These are phyloP conservation scores for Gossypium gossypioides DNA, from an alignment of 441 rosid species.

Conservation along the genomic window DNA sequence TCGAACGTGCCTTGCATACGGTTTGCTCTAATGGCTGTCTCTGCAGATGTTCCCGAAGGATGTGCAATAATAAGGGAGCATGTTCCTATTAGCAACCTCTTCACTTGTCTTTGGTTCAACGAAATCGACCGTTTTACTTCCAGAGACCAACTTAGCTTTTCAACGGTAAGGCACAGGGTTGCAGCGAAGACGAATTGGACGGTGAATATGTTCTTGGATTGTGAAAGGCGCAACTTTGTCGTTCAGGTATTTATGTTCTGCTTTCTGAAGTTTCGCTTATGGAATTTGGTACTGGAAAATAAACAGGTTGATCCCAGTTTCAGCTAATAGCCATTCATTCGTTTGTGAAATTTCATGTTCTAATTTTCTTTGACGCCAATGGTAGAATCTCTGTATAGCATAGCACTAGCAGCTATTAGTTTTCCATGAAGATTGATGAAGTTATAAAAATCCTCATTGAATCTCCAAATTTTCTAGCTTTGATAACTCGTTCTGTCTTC, in stretches of 20 bases:
- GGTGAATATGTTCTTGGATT: slow-evolving; percentile 83
- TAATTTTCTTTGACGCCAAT: background rate
- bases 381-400: background rate
- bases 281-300: background rate
- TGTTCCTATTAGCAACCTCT: slow-evolving; percentile 82
- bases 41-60: slow-evolving; percentile 94
- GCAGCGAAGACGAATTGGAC: slow-evolving; percentile 68
- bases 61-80: slow-evolving; percentile 92
- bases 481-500: background rate
- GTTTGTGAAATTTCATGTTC: background rate
- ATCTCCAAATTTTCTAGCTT: background rate
- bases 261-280: background rate
- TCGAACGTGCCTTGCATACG: background rate
- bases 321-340: background rate
- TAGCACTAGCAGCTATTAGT: background rate
- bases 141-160: slow-evolving; percentile 87
- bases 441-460: background rate
- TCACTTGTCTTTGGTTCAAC: slow-evolving; percentile 88
- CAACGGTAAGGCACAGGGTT: slow-evolving; percentile 79
- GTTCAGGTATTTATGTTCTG: slow-evolving; percentile 55
- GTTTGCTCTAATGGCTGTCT: slow-evolving; percentile 11
- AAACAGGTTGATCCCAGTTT: background rate
- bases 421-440: background rate
- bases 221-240: slow-evolving; percentile 93
- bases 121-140: slow-evolving; percentile 92